Base-by-base conservation (phyloP, 768 basidiomycete genomes). In the Mycena haematopus region DNA sequence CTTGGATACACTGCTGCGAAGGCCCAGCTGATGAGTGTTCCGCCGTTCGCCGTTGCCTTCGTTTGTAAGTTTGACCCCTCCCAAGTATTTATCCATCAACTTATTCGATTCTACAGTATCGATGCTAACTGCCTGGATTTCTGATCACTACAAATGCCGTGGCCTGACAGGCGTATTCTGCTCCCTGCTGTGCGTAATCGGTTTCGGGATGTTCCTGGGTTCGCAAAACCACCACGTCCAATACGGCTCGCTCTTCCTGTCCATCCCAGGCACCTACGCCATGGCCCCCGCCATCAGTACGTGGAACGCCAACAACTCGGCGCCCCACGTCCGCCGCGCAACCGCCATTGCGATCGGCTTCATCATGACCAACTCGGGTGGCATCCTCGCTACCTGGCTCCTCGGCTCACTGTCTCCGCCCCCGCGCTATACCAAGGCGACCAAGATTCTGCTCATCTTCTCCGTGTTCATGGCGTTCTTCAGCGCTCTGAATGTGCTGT, bases 221-320 rank as follows among this genome's bases (percentile, higher is more conserved):
- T 77, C 78, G 6, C 58, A 56, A 2, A 71, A 72, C 25, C 62
- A 71, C 31, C 59, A 69, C 31, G 65, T 78, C 10, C 75, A 78
- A 31, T 85, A 84, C 64, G 83, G 73, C 22, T 78, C 79, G 15
- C 75, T 85, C 4, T 85, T 82, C 74, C 70, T 84, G 46, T 73
- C 76, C 1, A 68, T 83, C 14, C 65, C 77, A 0, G 82, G 84
- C 17, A 71, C 74, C 14, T 81, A 81, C 62, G 72, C 73, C 22
- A 65, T 73, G 19, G 78, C 77, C 14, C 81, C 84, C 3, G 68
- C 81, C 7, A 59, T 79, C 27, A 71, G 73, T 3, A 76, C 82
- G 0, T 86, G 84, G 84, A 68, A 74, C 29, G 77, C 84, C 15
- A 85, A 85, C 70, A 85, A 85, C 72, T 73, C 80, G 13, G 74